Evolutionary conservation across 2,329 filamentous ascomycete species (phyloP).

Genomic region (Aotearoamyces nothofagi): DNA sequence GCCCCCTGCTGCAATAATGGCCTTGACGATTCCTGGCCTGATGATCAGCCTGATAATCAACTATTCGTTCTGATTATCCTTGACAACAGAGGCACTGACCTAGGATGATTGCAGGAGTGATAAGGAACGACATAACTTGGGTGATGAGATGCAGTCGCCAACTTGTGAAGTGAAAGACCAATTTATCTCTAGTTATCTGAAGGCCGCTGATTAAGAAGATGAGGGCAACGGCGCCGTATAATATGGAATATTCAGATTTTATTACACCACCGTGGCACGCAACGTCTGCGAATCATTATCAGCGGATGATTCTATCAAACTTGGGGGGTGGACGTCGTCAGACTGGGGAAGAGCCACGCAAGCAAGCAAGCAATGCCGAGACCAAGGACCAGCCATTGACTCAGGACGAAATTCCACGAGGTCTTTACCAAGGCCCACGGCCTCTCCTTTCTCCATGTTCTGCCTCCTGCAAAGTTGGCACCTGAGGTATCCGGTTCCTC

Average conservation of each 20-base stretch:
- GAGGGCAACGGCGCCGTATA: constrained; percentile 53
- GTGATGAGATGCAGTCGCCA: constrained; percentile 55
- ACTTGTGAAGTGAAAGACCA: constrained; percentile 44
- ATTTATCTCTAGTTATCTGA: constrained; percentile 46
- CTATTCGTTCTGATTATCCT: background rate
- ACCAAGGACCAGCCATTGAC: constrained; percentile 51
- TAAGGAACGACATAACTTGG: constrained; percentile 50
- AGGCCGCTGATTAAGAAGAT: constrained; percentile 61
- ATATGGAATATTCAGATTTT: constrained; percentile 41
- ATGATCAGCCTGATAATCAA: background rate
- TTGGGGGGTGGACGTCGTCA: constrained; percentile 28
- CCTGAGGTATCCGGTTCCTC: no score
- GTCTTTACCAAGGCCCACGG: constrained; percentile 4
- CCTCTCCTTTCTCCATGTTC: constrained; percentile 1
- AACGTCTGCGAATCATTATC: constrained; percentile 21
- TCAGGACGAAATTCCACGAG: constrained; percentile 24
- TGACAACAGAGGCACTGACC: constrained; percentile 20
- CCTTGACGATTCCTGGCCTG: constrained; percentile 26
- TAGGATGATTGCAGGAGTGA: constrained; percentile 48
- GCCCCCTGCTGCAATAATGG: constrained; percentile 29
- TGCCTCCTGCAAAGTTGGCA: no score
- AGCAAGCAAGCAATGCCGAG: constrained; percentile 37
- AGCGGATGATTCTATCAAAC: constrained; percentile 11
- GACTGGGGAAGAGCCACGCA: constrained; percentile 28
- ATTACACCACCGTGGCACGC: constrained; percentile 31